Evolutionary conservation across 371 early-diverging fungal genomes (phyloP), one percentile per base, ranked within the genome.

Genomic region (Globomyces sp.): DNA sequence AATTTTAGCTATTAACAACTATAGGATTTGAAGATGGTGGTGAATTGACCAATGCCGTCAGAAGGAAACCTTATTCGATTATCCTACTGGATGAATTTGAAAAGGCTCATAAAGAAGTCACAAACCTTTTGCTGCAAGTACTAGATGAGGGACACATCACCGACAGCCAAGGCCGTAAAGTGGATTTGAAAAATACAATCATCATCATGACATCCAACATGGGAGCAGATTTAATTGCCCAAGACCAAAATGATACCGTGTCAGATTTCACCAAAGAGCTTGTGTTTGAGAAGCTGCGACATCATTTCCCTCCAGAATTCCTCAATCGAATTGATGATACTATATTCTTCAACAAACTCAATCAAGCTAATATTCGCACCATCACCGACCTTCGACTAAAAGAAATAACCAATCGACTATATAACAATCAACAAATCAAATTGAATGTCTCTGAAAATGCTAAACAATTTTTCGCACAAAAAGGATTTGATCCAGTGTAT

Each of bases 41-140:
- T 4, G 84, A 88, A 65, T 90, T 90, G 44, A 92, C 92, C 75
- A 76, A 83, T 4, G 24, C 24, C 24, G 80, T 92, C 40, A 86
- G 89, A 65, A 81, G 87, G 57, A 81, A 81, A 51, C 92, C 92
- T 2, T 92, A 92, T 80, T 81, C 74, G 50, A 89, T 92, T n/a
- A 77, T 92, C 34, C 83, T 92, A 40, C 79, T 92, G 43, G 93
- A 92, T 77, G 93, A 92, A 69, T 80, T 92, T 60, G 92, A 92
- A 69, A 87, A 91, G 71, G 93, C 93, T 34, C 91, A 92, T 68
- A 83, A 87, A 41, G 85, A 85, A 64, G 90, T 92, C 13, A 74
- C 89, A 43, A 91, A 92, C 75, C 73, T 92, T 39, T 75, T 93
- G 42, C 86, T 92, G 55, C 90, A 92, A 68, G 71, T 93, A 36